Evolutionary conservation across 495 filamentous ascomycete species (phyloP).

Genomic region (Trichoderma erinaceum): DNA sequence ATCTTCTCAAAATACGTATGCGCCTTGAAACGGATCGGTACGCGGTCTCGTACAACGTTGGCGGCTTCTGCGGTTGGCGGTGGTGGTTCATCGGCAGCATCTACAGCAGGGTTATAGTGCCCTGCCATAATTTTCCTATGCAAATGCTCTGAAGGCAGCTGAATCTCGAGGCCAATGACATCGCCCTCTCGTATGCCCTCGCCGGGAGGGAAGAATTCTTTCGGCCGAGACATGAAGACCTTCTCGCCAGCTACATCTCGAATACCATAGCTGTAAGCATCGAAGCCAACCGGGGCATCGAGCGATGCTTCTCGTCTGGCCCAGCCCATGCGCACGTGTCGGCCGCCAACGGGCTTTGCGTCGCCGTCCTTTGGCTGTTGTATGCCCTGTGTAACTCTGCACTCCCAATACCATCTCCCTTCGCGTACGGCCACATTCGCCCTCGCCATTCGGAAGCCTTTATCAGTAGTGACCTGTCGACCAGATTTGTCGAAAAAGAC

Average conservation of each 20-base stretch:
- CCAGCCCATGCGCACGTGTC: constrained; percentile 83
- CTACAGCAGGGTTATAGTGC: constrained; percentile 76
- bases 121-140: constrained; percentile 87
- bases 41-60: constrained; percentile 88
- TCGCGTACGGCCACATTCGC: constrained; percentile 90
- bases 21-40: constrained; percentile 87
- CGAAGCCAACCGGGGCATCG: constrained; percentile 89
- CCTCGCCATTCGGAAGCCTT: constrained; percentile 75
- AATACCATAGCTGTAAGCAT: constrained; percentile 93
- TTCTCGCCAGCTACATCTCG: constrained; percentile 85
- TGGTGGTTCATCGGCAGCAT: constrained; percentile 54
- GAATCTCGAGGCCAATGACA: constrained; percentile 91
- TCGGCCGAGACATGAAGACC: constrained; percentile 86
- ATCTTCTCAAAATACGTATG: constrained; percentile 93
- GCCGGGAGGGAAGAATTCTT: constrained; percentile 72
- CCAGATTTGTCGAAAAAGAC: constrained; percentile 60
- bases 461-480: constrained; percentile 63
- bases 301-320: constrained; percentile 84
- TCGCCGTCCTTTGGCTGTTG: constrained; percentile 38
- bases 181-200: constrained; percentile 75
- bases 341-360: constrained; percentile 41
- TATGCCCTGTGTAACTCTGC: constrained; percentile 67
- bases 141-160: constrained; percentile 72
- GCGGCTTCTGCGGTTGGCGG: constrained; percentile 37
- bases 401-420: constrained; percentile 90